Evolutionary conservation across 2,329 filamentous ascomycete species (phyloP).

Genomic region (Trichothecium sympodiale): DNA sequence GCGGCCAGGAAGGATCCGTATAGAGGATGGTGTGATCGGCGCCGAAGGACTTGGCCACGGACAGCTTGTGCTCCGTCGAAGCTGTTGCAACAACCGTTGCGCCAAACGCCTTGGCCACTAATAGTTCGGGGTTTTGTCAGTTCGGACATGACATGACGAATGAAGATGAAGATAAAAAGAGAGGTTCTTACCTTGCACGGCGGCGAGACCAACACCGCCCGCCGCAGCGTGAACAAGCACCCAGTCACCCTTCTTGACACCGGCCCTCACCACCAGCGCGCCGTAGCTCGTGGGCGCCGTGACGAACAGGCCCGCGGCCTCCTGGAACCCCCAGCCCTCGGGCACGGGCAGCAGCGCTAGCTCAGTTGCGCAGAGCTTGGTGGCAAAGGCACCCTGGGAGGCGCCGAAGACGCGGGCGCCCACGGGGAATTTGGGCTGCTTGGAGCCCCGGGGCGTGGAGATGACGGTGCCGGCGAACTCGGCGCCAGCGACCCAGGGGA

Average conservation of each 20-base stretch:
- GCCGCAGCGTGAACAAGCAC: constrained; percentile 89
- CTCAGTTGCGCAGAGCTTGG: constrained; percentile 59
- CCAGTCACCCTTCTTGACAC: constrained; percentile 68
- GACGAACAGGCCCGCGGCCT: constrained; percentile 82
- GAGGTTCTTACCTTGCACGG: constrained; percentile 68
- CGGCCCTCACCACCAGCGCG: constrained; percentile 66
- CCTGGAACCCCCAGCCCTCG: constrained; percentile 67
- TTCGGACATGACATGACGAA: too few species aligned
- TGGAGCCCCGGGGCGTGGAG: constrained; percentile 43
- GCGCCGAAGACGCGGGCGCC: constrained; percentile 83
- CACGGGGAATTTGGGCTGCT: constrained; percentile 53
- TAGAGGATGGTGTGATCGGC: constrained; percentile 81
- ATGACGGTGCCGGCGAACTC: constrained; percentile 79
- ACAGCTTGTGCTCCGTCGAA: constrained; percentile 66
- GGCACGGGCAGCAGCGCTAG: constrained; percentile 62
- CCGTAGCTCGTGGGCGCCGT: constrained; percentile 87
- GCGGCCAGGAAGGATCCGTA: constrained; percentile 49
- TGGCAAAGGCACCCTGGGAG: constrained; percentile 76
- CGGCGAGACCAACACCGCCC: constrained; percentile 81
- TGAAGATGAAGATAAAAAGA: neutral
- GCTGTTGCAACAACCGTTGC: constrained; percentile 91
- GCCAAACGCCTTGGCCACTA: constrained; percentile 78
- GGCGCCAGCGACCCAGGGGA: constrained; percentile 78
- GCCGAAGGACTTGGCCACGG: constrained; percentile 68
- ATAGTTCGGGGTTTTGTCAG: too few species aligned